Evolutionary conservation across 2,329 filamentous ascomycete genomes (phyloP).

Genomic region (Phyllosticta citribraziliensis): DNA sequence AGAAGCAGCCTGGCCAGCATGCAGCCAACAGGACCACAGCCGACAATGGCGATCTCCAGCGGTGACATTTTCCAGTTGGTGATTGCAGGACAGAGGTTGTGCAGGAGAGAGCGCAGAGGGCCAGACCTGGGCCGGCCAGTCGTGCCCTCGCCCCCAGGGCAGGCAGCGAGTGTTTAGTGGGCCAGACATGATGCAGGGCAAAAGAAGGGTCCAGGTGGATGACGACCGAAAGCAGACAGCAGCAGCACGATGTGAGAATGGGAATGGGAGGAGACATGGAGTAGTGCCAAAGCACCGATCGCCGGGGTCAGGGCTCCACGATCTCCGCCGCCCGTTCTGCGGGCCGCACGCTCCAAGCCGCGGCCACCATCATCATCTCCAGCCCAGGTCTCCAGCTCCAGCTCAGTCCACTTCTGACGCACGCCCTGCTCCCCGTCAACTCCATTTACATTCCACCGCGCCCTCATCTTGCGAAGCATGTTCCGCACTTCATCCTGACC

Average conservation of each 20-base stretch:
- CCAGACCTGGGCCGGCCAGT: background rate
- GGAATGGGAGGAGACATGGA: too few relatives aligned
- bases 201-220: background rate
- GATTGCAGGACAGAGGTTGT: background rate
- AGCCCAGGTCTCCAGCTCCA: background rate
- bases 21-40: conserved; percentile 25
- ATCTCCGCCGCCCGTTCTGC: background rate
- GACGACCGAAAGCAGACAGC: background rate
- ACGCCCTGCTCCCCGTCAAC: background rate
- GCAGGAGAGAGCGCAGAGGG: background rate
- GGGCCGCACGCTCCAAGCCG: background rate
- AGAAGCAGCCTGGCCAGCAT: conserved; percentile 27
- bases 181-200: background rate
- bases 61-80: background rate
- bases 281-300: too few relatives aligned
- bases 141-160: background rate
- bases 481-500: background rate
- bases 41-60: conserved; percentile 23
- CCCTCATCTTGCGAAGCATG: background rate
- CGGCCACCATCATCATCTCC: background rate
- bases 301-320: background rate
- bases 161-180: background rate
- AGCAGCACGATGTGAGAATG: background rate
- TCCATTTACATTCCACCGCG: background rate
- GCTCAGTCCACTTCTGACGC: background rate